Percentiles rank a stretch among this genome's conserved stretches.
These are phyloP conservation scores for Arachnopeziza araneosa DNA, from an alignment of 2,329 filamentous ascomycete species.

Conservation along the genomic window DNA sequence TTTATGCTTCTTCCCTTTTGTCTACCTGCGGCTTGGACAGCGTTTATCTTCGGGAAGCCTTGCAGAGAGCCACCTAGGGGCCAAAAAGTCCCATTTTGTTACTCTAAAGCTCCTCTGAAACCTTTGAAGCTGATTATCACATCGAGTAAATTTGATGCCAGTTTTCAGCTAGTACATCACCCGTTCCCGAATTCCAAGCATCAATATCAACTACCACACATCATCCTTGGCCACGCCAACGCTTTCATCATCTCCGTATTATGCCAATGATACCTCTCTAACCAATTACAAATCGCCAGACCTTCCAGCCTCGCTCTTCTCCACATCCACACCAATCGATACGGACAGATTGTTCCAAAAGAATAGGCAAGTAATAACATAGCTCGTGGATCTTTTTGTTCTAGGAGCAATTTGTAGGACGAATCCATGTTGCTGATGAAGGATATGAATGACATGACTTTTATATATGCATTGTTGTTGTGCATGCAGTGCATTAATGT, in stretches of 20 bases:
- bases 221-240: background rate
- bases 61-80: too few species aligned
- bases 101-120: too few species aligned
- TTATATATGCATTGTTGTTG: background rate
- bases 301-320: background rate
- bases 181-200: too few species aligned
- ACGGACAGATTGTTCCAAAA: background rate
- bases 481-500: background rate
- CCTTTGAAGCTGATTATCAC: too few species aligned
- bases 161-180: too few species aligned
- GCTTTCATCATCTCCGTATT: background rate
- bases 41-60: too few species aligned
- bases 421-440: background rate
- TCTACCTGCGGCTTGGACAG: too few species aligned
- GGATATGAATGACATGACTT: background rate
- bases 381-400: background rate
- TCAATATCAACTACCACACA: background rate
- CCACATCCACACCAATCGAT: background rate
- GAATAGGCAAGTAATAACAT: background rate
- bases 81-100: too few species aligned
- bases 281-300: background rate
- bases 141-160: too few species aligned
- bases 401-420: background rate
- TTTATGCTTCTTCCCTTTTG: too few species aligned
- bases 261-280: background rate